phyloP scores from a whole-genome alignment of 331 rosid species.

The Phaseolus coccineus region DNA sequence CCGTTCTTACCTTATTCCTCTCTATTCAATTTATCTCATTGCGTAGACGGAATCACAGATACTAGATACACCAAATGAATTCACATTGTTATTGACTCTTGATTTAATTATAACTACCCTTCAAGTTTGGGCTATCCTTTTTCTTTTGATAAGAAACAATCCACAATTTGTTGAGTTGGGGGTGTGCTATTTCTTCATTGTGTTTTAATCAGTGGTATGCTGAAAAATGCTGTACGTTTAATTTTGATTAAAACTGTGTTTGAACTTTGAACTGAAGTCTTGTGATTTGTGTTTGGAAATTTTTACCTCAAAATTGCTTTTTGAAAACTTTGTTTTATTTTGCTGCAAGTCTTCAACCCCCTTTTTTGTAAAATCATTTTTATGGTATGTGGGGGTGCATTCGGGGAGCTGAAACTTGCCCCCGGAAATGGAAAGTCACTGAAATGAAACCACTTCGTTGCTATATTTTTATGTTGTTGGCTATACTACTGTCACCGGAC shows the following conservation, averaged over 20 bases:
- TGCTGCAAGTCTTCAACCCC: no score
- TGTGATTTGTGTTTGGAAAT: neutral
- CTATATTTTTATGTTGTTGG: neutral
- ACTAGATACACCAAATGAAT: neutral
- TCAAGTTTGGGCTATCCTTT: neutral
- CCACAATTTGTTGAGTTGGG: constrained; percentile 4
- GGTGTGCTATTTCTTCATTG: neutral
- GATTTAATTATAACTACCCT: neutral
- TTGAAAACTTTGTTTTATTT: neutral
- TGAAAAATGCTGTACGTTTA: neutral
- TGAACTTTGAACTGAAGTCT: neutral
- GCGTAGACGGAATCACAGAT: neutral
- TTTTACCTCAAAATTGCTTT: neutral
- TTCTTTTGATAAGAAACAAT: neutral
- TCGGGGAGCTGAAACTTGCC: neutral
- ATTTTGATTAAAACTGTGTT: neutral
- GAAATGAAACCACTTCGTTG: neutral
- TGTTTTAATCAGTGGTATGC: neutral
- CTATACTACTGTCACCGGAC: neutral
- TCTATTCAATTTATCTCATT: neutral
- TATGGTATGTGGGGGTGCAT: neutral
- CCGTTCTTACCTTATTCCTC: neutral
- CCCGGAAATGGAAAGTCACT: neutral
- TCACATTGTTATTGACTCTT: neutral
- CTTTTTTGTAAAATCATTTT: neutral